These are phyloP conservation scores for Diplotaxis tenuifolia DNA, from an alignment of 345 rosid species.

Conservation along the genomic window DNA sequence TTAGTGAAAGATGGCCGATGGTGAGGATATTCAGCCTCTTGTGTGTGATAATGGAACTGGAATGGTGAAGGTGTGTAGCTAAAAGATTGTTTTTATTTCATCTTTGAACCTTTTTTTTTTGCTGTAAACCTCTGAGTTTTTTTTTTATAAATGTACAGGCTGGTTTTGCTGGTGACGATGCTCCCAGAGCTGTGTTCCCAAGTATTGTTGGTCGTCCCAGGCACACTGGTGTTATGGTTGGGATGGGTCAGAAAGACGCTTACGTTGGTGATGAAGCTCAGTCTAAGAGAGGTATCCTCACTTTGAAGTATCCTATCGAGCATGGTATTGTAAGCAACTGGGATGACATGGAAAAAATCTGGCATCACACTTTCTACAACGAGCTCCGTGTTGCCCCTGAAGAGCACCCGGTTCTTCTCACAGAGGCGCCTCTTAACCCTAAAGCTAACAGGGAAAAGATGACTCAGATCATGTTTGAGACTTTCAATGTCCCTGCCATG, in stretches of 20 bases:
- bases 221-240: conserved; percentile 69
- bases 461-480: conserved; percentile 65
- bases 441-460: conserved; percentile 65
- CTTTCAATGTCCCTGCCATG: conserved; percentile 59
- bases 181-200: conserved; percentile 62
- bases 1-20: not conserved
- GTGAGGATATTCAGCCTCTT: not conserved
- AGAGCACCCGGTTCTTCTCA: conserved; percentile 63
- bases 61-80: not conserved
- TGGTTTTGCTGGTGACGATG: conserved; percentile 64
- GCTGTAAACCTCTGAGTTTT: not conserved
- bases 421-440: conserved; percentile 63
- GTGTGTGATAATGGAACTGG: not conserved
- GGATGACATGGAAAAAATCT: conserved; percentile 69
- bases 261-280: conserved; percentile 69
- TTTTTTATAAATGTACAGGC: conserved; percentile 30
- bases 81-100: not conserved
- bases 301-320: conserved; percentile 60
- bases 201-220: conserved; percentile 72
- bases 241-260: conserved; percentile 71
- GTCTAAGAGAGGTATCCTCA: conserved; percentile 64
- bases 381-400: conserved; percentile 63
- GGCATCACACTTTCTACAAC: conserved; percentile 69
- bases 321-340: conserved; percentile 72
- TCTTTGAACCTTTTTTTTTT: not conserved